A percentile compares a stretch with the other conserved stretches of the same genome.
Evolutionary conservation across 345 rosid species (phyloP).

Genomic region (Gossypium longicalyx): DNA sequence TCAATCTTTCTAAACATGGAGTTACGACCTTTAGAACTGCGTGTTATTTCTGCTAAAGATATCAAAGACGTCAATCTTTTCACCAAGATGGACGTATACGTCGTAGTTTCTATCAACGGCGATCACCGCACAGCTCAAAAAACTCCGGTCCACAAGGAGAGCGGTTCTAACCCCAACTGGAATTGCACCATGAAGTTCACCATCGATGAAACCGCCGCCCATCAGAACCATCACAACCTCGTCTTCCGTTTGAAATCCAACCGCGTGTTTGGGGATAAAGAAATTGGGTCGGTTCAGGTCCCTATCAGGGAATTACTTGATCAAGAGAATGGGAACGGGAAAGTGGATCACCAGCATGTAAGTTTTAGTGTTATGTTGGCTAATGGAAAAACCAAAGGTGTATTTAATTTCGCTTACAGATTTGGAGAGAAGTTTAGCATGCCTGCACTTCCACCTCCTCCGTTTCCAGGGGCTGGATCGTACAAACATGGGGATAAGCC

Average conservation of each 20-base stretch:
- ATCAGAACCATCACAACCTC: constrained; percentile 28
- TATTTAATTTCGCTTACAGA: constrained; percentile 31
- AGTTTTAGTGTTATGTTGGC: constrained; percentile 30
- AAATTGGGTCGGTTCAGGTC: constrained; percentile 32
- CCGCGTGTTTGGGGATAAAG: constrained; percentile 32
- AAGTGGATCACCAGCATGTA: background rate
- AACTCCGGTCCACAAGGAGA: constrained; percentile 33
- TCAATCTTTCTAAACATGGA: constrained; percentile 27
- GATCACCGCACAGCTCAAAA: constrained; percentile 28
- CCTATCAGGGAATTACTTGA: constrained; percentile 43
- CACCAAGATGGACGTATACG: constrained; percentile 50
- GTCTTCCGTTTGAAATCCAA: constrained; percentile 29
- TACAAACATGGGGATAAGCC: constrained; percentile 12
- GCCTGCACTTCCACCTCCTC: background rate
- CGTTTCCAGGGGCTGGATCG: background rate
- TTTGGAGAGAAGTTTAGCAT: constrained; percentile 35
- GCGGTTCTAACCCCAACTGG: constrained; percentile 41
- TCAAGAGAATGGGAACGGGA: background rate
- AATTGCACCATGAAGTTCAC: constrained; percentile 33
- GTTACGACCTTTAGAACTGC: constrained; percentile 38
- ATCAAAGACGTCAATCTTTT: constrained; percentile 38
- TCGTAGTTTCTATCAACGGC: constrained; percentile 32
- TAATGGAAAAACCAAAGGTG: constrained; percentile 38
- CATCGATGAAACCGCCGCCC: constrained; percentile 31
- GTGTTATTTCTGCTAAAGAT: constrained; percentile 29